A percentile compares a stretch with the other conserved stretches of the same genome.
These are phyloP conservation scores for Monilinia vaccinii-corymbosi DNA, from an alignment of 2,329 filamentous ascomycete genomes.

Conservation along the genomic window DNA sequence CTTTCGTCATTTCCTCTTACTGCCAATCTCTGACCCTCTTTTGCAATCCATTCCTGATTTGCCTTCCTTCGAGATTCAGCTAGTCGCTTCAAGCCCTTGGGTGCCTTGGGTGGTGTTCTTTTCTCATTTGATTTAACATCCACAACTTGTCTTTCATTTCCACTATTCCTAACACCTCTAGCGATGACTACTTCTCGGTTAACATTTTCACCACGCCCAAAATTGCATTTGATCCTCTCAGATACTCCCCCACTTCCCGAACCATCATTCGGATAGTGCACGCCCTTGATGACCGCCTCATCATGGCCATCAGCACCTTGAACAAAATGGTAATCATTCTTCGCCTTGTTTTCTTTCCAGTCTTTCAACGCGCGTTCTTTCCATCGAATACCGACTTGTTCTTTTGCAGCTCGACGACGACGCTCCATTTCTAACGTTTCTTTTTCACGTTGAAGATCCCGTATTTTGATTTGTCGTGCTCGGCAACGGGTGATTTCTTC, in stretches of 20 bases:
- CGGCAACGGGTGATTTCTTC: neutral
- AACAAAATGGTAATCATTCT: neutral
- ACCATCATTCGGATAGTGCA: neutral
- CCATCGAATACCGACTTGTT: neutral
- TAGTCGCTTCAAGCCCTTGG: neutral
- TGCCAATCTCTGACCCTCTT: neutral
- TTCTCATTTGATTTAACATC: neutral
- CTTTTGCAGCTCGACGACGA: conserved; percentile 2
- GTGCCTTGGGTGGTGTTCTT: neutral
- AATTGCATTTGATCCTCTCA: neutral
- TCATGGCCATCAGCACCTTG: neutral
- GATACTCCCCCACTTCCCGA: neutral
- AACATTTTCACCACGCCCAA: neutral
- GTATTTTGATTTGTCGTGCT: neutral
- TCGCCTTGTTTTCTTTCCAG: neutral
- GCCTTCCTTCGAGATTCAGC: neutral
- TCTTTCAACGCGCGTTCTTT: neutral
- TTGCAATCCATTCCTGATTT: neutral
- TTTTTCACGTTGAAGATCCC: neutral
- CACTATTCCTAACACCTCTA: no score
- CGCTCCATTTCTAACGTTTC: conserved; percentile 5
- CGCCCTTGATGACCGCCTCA: no score
- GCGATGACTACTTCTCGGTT: neutral
- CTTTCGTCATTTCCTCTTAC: neutral
- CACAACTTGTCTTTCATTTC: neutral